Evolutionary conservation across 2,329 filamentous ascomycete genomes (phyloP).

Genomic region (Hyphodiscus sp.): DNA sequence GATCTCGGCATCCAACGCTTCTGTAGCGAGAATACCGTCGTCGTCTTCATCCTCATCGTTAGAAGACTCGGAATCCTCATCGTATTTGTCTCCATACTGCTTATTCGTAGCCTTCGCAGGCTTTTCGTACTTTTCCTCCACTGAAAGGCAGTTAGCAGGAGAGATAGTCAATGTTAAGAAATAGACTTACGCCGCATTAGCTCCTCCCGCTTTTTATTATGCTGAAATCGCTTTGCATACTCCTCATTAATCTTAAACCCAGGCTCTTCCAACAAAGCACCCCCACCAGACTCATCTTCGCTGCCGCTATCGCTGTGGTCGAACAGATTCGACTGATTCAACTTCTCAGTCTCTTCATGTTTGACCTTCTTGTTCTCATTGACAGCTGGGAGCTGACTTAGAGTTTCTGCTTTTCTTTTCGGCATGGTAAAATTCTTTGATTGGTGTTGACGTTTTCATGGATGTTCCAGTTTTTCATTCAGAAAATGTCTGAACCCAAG

Average conservation of each 20-base stretch:
- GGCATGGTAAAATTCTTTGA: conserved; percentile 21
- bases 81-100: conserved; percentile 37
- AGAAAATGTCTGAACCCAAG: not conserved
- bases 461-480: not conserved
- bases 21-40: conserved; percentile 77
- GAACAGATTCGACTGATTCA: conserved; percentile 31
- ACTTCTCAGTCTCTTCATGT: conserved; percentile 10
- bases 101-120: conserved; percentile 36
- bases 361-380: conserved; percentile 26
- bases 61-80: conserved; percentile 58
- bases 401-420: conserved; percentile 30
- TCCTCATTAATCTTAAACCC: conserved; percentile 82
- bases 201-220: conserved; percentile 97
- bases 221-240: conserved; percentile 82
- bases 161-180: conserved; percentile 20
- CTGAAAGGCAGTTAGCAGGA: conserved; percentile 36
- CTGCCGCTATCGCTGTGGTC: conserved; percentile 40
- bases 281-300: conserved; percentile 30
- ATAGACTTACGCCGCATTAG: conserved; percentile 54
- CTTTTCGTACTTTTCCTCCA: conserved; percentile 76
- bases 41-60: conserved; percentile 83
- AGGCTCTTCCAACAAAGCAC: conserved; percentile 30
- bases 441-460: not conserved
- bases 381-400: conserved; percentile 10
- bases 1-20: conserved; percentile 80